A percentile compares a stretch with the other conserved stretches of the same genome.
Evolutionary conservation across 441 rosid species (phyloP).

Genomic region (Rhodomyrtus psidioides): DNA sequence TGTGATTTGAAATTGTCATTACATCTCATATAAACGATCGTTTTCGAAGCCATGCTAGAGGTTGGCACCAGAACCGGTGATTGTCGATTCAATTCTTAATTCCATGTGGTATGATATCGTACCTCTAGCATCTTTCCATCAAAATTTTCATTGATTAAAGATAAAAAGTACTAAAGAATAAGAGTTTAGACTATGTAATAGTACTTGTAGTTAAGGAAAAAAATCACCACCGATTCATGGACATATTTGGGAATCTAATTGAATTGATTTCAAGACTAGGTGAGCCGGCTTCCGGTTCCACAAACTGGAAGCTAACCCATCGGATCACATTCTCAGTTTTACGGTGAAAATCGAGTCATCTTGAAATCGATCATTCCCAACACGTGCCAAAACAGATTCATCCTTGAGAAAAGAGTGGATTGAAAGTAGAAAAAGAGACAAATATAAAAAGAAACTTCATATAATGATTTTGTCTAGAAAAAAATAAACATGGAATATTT

Average conservation of each 20-base stretch:
- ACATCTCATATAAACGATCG: neutral
- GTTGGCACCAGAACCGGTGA: neutral
- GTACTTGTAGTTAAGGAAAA: too few species aligned
- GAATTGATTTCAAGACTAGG: fast-evolving
- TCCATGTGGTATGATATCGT: fast-evolving
- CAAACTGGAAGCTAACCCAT: too few species aligned
- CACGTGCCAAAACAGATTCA: too few species aligned
- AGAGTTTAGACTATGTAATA: neutral
- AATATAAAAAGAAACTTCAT: neutral
- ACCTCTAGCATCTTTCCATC: fast-evolving
- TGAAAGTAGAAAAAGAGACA: neutral
- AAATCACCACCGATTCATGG: too few species aligned
- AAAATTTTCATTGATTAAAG: neutral
- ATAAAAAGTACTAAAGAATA: neutral
- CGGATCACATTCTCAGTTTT: too few species aligned
- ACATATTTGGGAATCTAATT: fast-evolving
- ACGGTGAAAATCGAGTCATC: too few species aligned
- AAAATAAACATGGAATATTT: neutral
- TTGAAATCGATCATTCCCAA: too few species aligned
- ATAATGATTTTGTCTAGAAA: neutral
- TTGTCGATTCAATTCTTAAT: neutral
- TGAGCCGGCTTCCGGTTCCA: too few species aligned
- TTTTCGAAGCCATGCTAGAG: too few species aligned
- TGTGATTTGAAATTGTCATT: neutral
- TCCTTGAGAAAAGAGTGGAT: neutral